These are phyloP conservation scores for Amylocarpus encephaloides DNA, from an alignment of 2,329 filamentous ascomycete species.

Conservation along the genomic window DNA sequence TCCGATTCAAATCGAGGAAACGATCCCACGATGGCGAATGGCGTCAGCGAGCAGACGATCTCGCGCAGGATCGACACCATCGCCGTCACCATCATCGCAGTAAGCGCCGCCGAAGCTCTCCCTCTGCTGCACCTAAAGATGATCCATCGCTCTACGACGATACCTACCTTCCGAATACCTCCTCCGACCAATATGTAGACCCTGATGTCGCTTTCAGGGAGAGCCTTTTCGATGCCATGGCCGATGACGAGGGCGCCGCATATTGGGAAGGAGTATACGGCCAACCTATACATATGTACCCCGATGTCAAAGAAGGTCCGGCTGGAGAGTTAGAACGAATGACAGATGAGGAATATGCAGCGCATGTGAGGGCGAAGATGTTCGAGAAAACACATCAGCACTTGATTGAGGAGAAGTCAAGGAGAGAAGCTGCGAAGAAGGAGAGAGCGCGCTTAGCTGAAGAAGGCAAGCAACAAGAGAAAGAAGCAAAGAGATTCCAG, in stretches of 20 bases:
- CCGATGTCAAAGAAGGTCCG: slow-evolving; percentile 37
- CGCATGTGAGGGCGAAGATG: slow-evolving; percentile 81
- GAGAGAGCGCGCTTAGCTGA: slow-evolving; percentile 38
- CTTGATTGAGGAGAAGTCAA: slow-evolving; percentile 67
- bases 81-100: slow-evolving; percentile 27
- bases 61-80: slow-evolving; percentile 15
- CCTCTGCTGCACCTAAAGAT: slow-evolving; percentile 21
- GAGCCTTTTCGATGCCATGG: slow-evolving; percentile 93
- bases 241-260: slow-evolving; percentile 88
- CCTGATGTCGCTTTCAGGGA: slow-evolving; percentile 78
- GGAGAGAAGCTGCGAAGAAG: slow-evolving; percentile 49
- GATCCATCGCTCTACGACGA: slow-evolving; percentile 35
- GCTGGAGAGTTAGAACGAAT: slow-evolving; percentile 68
- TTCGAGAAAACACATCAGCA: slow-evolving; percentile 92
- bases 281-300: slow-evolving; percentile 82
- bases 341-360: slow-evolving; percentile 87
- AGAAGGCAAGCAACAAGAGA: slow-evolving; percentile 34
- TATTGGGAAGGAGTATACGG: slow-evolving; percentile 98
- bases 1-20: slow-evolving; percentile 29
- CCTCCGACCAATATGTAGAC: slow-evolving; percentile 43
- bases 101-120: slow-evolving; percentile 21
- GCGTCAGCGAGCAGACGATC: slow-evolving; percentile 7
- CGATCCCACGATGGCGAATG: slow-evolving; percentile 12
- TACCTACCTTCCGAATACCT: slow-evolving; percentile 33
- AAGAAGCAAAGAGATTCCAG: slow-evolving; percentile 43